These are phyloP conservation scores for Fusarium redolens DNA, from an alignment of 2,329 filamentous ascomycete species.

Conservation along the genomic window DNA sequence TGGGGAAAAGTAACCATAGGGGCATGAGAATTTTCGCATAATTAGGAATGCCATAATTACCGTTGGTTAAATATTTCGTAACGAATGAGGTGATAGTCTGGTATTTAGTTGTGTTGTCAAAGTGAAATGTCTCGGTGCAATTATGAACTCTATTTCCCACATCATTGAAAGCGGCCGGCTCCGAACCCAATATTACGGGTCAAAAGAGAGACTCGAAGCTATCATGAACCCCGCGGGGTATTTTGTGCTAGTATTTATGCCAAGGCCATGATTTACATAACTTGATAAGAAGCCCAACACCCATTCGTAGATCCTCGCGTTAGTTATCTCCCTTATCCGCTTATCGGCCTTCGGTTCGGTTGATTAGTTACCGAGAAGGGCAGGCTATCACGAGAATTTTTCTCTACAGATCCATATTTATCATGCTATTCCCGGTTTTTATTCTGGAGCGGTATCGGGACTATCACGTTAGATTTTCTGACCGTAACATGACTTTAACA, in stretches of 20 bases:
- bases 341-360: background rate
- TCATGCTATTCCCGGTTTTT: slow-evolving; percentile 5
- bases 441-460: slow-evolving; percentile 2
- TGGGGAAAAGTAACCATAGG: background rate
- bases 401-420: background rate
- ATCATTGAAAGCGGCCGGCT: background rate
- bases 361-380: background rate
- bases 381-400: slow-evolving; percentile 7
- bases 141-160: background rate
- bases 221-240: background rate
- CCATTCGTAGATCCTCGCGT: background rate
- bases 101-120: background rate
- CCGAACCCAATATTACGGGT: background rate
- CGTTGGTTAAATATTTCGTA: background rate
- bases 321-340: background rate
- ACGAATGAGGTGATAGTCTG: background rate
- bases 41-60: background rate
- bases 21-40: background rate
- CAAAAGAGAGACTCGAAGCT: background rate
- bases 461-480: background rate
- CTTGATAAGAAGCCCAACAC: background rate
- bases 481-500: background rate
- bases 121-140: background rate
- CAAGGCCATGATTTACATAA: background rate
- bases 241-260: background rate